phyloP scores from a whole-genome alignment of 805 yeast genomes.

The Suhomyces xylopsoci region DNA sequence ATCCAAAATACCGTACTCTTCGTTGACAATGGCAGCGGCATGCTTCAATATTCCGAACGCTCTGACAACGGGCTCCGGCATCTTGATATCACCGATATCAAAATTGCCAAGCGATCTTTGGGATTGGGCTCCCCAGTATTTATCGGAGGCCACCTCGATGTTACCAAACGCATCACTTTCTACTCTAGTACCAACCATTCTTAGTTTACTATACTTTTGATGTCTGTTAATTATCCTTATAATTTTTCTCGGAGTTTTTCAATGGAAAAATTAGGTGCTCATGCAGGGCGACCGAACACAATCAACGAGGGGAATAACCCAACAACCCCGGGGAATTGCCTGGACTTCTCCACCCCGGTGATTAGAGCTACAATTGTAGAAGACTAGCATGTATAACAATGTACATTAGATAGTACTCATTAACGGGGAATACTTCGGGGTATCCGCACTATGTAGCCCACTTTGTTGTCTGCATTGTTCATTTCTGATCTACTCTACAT shows the following conservation, averaged over 20 bases:
- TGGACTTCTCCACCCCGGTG: background rate
- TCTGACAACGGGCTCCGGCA: slow-evolving; percentile 34
- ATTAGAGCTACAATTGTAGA: background rate
- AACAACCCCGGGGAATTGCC: background rate
- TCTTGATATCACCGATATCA: slow-evolving; percentile 36
- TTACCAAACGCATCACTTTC: slow-evolving; percentile 41
- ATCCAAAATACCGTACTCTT: slow-evolving; percentile 31
- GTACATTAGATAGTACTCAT: no score
- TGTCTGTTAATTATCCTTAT: background rate
- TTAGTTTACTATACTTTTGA: background rate
- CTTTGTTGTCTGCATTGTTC: background rate
- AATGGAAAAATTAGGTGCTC: background rate
- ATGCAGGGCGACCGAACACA: background rate
- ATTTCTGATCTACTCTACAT: background rate
- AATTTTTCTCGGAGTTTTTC: background rate
- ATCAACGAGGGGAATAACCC: background rate
- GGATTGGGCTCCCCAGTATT: slow-evolving; percentile 41
- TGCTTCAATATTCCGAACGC: slow-evolving; percentile 39
- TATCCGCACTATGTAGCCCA: background rate
- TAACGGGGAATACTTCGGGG: no score
- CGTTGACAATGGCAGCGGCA: slow-evolving; percentile 38
- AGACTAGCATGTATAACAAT: background rate
- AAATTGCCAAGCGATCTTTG: slow-evolving; percentile 37
- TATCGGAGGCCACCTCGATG: slow-evolving; percentile 30
- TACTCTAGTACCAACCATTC: slow-evolving; percentile 17